Evolutionary conservation across 2,329 filamentous ascomycete species (phyloP), one percentile per base, ranked within the genome.

Genomic region (Albifimbria verrucaria): DNA sequence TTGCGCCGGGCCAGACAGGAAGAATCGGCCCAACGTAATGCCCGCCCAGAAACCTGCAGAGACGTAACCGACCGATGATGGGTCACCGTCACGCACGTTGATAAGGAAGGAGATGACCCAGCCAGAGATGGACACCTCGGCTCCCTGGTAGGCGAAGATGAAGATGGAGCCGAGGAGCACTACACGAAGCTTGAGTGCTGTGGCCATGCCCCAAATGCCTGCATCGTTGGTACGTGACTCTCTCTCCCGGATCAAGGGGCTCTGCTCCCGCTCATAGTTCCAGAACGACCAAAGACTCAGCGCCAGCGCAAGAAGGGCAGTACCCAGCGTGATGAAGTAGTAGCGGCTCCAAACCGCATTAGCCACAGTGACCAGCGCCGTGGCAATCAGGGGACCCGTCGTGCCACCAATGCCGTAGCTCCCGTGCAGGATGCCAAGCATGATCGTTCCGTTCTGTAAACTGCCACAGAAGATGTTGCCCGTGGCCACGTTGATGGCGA

Each of bases 101-200:
- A 94, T 91, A 39, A 95, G 75, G 73, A 92, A 95, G 2, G 88
- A 91, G 56, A 93, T 91, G 48, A 93, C 87, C 91, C 90, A 95
- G 50, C 90, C 90, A 0, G 87, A 90, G 58, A 93, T 89, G 53
- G 86, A 86, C 17, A 95, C 90, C 70, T 95, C 90, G 32, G 88
- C 87, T 28, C 90, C 90, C 69, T 94, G 89, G 68, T 96, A 95
- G 23, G 86, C 83, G 67, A 95, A 94, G 68, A 94, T 89, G 74
- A 94, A 94, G 10, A 90, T 68, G 0, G 90, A 87, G 3, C 89
- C 89, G 0, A 94, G 77, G 1, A 94, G 70, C 0, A 92, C 89
- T 4, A 85, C 78, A 26, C 81, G 66, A 73, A 77, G 62, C 69
- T 74, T 71, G 65, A 80, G 67, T 55, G 75, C 73, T 62, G 79